A percentile compares a stretch with the other conserved stretches of the same genome.
Conservation (phyloP, 495 filamentous ascomycete species). For the Hyphodiscus hymeniophilus region DNA sequence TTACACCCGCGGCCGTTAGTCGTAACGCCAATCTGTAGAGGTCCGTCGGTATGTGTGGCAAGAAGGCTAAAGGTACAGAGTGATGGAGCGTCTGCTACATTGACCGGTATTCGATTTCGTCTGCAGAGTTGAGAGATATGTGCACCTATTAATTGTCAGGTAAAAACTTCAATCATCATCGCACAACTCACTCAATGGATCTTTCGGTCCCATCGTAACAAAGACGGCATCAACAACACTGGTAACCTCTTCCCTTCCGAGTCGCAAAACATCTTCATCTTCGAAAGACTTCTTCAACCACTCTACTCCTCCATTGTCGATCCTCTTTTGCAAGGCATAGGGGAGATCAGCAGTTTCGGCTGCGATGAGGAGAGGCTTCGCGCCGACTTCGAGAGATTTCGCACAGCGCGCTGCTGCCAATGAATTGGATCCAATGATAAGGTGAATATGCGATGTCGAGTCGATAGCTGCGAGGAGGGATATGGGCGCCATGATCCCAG, state of each 20-base stretch:
- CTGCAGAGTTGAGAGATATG: slow-evolving; percentile 71
- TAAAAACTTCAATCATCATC: neutral
- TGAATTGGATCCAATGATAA: slow-evolving; percentile 80
- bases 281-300: slow-evolving; percentile 64
- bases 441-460: slow-evolving; percentile 66
- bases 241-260: slow-evolving; percentile 75
- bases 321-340: slow-evolving; percentile 61
- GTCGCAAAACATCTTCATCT: slow-evolving; percentile 63
- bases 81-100: slow-evolving; percentile 78
- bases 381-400: slow-evolving; percentile 79
- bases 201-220: slow-evolving; percentile 57
- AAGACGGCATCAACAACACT: slow-evolving; percentile 85
- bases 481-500: slow-evolving; percentile 2
- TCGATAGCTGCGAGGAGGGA: slow-evolving; percentile 74
- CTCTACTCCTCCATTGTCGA: slow-evolving; percentile 62
- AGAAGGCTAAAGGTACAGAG: slow-evolving; percentile 90
- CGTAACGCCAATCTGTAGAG: slow-evolving; percentile 90
- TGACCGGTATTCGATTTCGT: slow-evolving; percentile 79
- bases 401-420: slow-evolving; percentile 75
- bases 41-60: slow-evolving; percentile 80
- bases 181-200: slow-evolving; percentile 40
- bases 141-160: slow-evolving; percentile 31
- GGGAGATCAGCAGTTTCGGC: slow-evolving; percentile 57
- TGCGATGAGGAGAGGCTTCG: slow-evolving; percentile 76
- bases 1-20: slow-evolving; percentile 96